Percentiles rank a stretch among this genome's conserved stretches.
These are phyloP conservation scores for Phytophthora foliorum DNA, from an alignment of 352 stramenopile species.

Conservation along the genomic window DNA sequence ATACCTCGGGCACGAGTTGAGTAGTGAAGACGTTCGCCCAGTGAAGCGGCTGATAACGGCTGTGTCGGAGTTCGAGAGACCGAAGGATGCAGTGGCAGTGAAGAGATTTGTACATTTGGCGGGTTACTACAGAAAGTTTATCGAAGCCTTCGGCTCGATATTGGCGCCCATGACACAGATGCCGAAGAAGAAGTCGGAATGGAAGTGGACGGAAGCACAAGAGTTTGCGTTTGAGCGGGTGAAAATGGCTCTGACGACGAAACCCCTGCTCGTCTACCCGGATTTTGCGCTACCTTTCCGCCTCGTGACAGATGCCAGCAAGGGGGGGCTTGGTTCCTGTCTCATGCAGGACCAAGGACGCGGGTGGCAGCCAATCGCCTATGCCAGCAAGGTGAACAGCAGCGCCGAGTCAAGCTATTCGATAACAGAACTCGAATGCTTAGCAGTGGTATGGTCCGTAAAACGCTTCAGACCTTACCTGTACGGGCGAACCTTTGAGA, in stretches of 20 bases:
- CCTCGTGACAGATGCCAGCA: slow-evolving; percentile 33
- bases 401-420: too few relatives aligned
- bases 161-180: slow-evolving; percentile 24
- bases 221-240: slow-evolving; percentile 26
- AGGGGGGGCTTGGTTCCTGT: slow-evolving; percentile 15
- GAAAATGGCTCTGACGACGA: slow-evolving; percentile 10
- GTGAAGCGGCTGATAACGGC: too few relatives aligned
- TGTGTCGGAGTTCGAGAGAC: too few relatives aligned
- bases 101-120: neutral
- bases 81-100: too few relatives aligned
- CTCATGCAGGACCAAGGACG: slow-evolving; percentile 29
- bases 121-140: slow-evolving; percentile 32
- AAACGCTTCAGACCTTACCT: too few relatives aligned
- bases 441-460: too few relatives aligned
- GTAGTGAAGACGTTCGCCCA: too few relatives aligned
- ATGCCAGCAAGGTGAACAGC: slow-evolving; percentile 30
- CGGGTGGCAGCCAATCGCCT: slow-evolving; percentile 20
- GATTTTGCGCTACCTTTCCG: slow-evolving; percentile 36
- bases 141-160: slow-evolving; percentile 23
- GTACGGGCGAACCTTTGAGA: too few relatives aligned
- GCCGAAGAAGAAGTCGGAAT: slow-evolving; percentile 19
- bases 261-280: slow-evolving; percentile 23
- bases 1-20: neutral
- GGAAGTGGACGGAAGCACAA: slow-evolving; percentile 30
- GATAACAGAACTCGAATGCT: too few relatives aligned